Evolutionary conservation across 345 rosid species (phyloP).

Genomic region (Rhodomyrtus tomentosa): DNA sequence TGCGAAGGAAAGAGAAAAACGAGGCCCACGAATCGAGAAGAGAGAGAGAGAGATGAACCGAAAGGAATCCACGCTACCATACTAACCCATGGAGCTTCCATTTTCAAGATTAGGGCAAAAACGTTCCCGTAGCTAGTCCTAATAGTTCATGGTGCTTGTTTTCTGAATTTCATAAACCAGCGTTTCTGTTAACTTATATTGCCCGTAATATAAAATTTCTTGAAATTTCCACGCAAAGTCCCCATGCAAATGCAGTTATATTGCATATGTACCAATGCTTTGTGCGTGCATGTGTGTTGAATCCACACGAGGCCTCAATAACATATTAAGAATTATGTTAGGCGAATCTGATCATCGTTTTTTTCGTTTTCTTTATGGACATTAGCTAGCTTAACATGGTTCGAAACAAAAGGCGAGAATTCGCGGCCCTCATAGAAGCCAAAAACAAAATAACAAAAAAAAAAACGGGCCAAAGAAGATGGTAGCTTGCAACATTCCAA

Average conservation of each 20-base stretch:
- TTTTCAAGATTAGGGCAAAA: background rate
- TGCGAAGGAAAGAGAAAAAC: background rate
- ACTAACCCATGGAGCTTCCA: background rate
- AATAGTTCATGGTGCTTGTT: background rate
- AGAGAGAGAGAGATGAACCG: background rate
- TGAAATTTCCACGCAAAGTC: background rate
- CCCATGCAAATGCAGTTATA: background rate
- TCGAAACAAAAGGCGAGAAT: background rate
- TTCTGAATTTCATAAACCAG: background rate
- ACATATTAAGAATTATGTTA: background rate
- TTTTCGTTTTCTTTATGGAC: background rate
- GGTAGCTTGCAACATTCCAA: background rate
- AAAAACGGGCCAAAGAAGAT: background rate
- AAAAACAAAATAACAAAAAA: background rate
- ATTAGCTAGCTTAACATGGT: background rate
- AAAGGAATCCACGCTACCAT: conserved; percentile 1
- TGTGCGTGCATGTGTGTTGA: background rate
- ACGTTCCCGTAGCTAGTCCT: background rate
- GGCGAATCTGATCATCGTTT: background rate
- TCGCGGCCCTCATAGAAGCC: background rate
- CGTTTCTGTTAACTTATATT: background rate
- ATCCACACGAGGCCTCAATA: background rate
- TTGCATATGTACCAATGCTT: background rate
- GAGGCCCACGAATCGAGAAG: background rate
- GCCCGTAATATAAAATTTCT: background rate